Conservation (phyloP, 2,329 filamentous ascomycete genomes). For the Trichoderma semiorbis region DNA sequence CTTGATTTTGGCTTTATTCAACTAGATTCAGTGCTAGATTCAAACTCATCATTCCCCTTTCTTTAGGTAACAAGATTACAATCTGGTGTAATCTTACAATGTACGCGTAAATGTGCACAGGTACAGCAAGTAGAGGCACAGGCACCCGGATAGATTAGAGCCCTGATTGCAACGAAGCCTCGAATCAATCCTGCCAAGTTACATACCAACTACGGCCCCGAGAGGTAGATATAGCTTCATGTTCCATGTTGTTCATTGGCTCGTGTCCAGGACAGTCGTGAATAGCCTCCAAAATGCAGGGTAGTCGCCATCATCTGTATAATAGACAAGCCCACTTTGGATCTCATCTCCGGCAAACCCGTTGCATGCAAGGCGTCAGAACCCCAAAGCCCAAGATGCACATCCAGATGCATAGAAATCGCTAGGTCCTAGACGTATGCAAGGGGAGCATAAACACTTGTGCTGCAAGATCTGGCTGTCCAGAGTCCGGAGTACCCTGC, state of each 20-base stretch:
- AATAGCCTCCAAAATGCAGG: background rate
- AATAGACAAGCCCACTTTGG: background rate
- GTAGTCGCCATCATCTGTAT: background rate
- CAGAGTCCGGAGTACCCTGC: background rate
- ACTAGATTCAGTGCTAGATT: background rate
- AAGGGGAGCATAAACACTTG: background rate
- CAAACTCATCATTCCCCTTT: background rate
- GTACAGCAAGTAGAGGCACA: background rate
- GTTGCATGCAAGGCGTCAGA: background rate
- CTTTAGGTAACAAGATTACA: background rate
- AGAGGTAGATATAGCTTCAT: background rate
- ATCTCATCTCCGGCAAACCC: background rate
- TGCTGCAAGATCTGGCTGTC: background rate
- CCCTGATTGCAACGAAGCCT: background rate
- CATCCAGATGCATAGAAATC: background rate
- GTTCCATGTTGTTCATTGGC: background rate
- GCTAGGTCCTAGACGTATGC: background rate
- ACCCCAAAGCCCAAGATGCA: background rate
- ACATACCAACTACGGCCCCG: background rate
- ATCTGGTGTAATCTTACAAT: background rate
- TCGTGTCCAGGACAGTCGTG: background rate
- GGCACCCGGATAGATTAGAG: background rate
- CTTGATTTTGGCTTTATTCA: background rate
- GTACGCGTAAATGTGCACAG: background rate
- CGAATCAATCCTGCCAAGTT: background rate